Conservation (phyloP, 768 basidiomycete genomes). For the Amanita rubescens region DNA sequence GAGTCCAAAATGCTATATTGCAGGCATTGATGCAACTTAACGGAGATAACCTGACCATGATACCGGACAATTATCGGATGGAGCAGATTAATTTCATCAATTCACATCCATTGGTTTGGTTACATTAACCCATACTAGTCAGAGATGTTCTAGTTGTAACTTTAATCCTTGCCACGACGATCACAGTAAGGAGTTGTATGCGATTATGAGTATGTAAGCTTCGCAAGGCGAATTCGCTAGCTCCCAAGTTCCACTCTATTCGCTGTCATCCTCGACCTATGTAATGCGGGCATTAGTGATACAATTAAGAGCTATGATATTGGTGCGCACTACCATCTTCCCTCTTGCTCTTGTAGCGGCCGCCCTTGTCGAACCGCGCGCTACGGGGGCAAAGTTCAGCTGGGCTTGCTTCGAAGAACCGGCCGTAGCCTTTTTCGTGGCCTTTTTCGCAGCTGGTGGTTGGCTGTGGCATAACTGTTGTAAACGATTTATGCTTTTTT, state of each 20-base stretch:
- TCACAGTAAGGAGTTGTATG: too few relatives aligned
- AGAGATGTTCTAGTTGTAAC: not conserved
- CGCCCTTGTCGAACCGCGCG: conserved; percentile 49
- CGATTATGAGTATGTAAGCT: too few relatives aligned
- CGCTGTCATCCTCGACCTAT: conserved; percentile 18
- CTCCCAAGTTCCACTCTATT: not conserved
- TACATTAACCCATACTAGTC: not conserved
- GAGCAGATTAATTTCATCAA: conserved; percentile 31
- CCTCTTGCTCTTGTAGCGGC: conserved; percentile 65
- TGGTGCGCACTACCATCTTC: conserved; percentile 44
- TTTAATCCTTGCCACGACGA: too few relatives aligned
- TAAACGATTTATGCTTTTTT: not conserved
- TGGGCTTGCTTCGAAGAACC: conserved; percentile 45
- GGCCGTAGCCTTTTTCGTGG: conserved; percentile 43
- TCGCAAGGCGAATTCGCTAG: too few relatives aligned
- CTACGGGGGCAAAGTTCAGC: conserved; percentile 55
- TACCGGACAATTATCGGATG: conserved; percentile 30
- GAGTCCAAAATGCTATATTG: conserved; percentile 15
- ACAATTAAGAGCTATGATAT: not conserved
- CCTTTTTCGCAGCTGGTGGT: conserved; percentile 31
- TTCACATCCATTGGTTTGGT: conserved; percentile 18
- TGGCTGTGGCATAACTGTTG: conserved; percentile 18
- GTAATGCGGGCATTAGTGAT: not conserved
- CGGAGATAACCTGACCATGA: conserved; percentile 24
- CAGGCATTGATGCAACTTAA: conserved; percentile 30